Evolutionary conservation across 176 grass and related monocot genomes (phyloP).

Genomic region (Triticum turgidum): DNA sequence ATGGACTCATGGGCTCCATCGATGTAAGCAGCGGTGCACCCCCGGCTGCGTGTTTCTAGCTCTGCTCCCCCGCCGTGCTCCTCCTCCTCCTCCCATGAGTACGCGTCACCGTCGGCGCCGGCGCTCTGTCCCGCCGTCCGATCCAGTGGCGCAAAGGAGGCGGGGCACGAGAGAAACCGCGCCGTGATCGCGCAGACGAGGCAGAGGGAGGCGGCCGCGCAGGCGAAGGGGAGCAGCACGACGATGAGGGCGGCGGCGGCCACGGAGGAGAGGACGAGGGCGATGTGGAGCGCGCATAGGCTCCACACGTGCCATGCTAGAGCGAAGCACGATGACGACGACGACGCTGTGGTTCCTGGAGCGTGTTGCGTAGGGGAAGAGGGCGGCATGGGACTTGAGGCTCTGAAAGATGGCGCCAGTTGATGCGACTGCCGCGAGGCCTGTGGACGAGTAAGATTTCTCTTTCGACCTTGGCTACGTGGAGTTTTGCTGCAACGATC

Average conservation of each 20-base stretch:
- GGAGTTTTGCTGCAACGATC: neutral
- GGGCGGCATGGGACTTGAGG: neutral
- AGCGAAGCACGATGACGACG: neutral
- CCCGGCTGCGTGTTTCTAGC: neutral
- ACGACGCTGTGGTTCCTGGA: neutral
- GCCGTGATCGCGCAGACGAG: constrained; percentile 11
- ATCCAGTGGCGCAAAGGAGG: neutral
- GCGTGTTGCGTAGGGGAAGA: neutral
- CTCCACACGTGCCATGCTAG: neutral
- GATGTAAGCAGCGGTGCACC: neutral
- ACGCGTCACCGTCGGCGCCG: neutral
- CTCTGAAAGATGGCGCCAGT: neutral
- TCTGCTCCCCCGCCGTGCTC: neutral
- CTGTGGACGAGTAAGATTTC: neutral
- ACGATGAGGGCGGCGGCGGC: neutral
- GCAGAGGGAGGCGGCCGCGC: neutral
- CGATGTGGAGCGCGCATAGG: neutral
- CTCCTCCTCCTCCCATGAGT: constrained; percentile 14
- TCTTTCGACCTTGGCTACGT: neutral
- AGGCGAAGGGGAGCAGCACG: neutral
- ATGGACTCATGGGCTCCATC: neutral
- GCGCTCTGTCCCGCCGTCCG: neutral
- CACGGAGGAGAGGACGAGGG: neutral
- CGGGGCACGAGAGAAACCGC: neutral
- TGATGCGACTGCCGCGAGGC: neutral